Base-by-base conservation (phyloP, 768 basidiomycete species). In the Inosperma sp. region DNA sequence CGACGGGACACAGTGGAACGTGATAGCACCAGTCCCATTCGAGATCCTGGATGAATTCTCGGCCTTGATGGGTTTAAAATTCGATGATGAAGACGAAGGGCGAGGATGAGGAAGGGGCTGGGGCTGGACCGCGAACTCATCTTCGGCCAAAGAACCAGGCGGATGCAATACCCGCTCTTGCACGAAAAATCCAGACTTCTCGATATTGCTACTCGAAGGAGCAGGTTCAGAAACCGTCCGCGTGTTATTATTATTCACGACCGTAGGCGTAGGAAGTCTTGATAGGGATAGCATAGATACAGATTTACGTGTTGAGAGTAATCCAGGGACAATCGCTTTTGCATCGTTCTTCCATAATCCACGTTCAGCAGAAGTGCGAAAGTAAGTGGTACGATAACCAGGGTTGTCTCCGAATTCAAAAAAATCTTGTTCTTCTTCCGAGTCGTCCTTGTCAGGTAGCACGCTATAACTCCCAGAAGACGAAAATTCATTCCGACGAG, bases 281-380 rank as follows among this genome's bases (percentile, higher is more conserved):
- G 69, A 71, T 22, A n/a, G n/a, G n/a, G n/a, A n/a, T n/a, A 62
- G 61, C 1, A 61, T 65, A 9, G 69, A 70, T 1, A 62, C 63
- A 13, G 72, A 69, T 54, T 70, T 68, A 7, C 69, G 63, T 17
- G 53, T 58, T 22, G 59, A 56, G 10, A 58, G 52, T 33, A 61
- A 55, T 34, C 56, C 42, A 48, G 56, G 59, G n/a, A n/a, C n/a
- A 36, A 47, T 35, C 16, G 56, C 22, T 21, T 58, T 57, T 52
- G 63, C 63, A 54, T 81, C 79, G 50, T 67, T 77, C 54, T 71
- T 69, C 81, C 81, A 82, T 49, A 73, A 72, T 7, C 80, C 81
- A 46, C 81, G 80, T 57, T 83, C 81, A 7, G 78, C 73, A 33
- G 81, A 83, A 9, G 72, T 71, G 39, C 71, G 68, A 56, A 81